Conservation (phyloP, 1,284 basidiomycete genomes). For the Ustilago lituana region DNA sequence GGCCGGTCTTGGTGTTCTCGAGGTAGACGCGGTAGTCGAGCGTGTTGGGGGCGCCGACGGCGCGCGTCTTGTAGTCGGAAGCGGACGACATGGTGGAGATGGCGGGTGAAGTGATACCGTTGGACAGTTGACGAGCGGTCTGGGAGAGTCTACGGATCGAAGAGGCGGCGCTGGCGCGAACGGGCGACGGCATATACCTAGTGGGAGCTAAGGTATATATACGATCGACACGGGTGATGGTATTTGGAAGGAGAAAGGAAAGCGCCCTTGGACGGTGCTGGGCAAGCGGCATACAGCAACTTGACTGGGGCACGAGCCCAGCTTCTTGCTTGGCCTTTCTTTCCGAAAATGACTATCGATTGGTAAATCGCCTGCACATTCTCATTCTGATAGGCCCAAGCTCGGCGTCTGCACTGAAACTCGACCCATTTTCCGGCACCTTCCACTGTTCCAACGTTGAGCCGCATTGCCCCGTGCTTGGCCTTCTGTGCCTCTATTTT, state of each 20-base stretch:
- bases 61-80: conserved; percentile 75
- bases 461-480: conserved; percentile 5
- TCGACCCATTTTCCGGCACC: no score
- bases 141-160: conserved; percentile 56
- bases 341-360: no score
- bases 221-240: not conserved
- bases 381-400: no score
- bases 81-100: conserved; percentile 45
- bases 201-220: conserved; percentile 5
- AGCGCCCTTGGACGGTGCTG: no score
- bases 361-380: no score
- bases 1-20: conserved; percentile 71
- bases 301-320: no score
- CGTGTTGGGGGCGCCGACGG: conserved; percentile 88
- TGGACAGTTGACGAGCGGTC: conserved; percentile 55
- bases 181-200: conserved; percentile 41
- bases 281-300: no score
- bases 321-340: no score
- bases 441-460: not conserved
- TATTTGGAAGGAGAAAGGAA: conserved; percentile 2
- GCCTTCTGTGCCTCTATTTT: not conserved
- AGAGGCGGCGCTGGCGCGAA: conserved; percentile 16
- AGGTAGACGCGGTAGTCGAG: conserved; percentile 94
- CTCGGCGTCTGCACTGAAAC: no score
- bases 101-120: conserved; percentile 7